Evolutionary conservation across 2,329 filamentous ascomycete genomes (phyloP).

Genomic region (Waltergamsia citrina): DNA sequence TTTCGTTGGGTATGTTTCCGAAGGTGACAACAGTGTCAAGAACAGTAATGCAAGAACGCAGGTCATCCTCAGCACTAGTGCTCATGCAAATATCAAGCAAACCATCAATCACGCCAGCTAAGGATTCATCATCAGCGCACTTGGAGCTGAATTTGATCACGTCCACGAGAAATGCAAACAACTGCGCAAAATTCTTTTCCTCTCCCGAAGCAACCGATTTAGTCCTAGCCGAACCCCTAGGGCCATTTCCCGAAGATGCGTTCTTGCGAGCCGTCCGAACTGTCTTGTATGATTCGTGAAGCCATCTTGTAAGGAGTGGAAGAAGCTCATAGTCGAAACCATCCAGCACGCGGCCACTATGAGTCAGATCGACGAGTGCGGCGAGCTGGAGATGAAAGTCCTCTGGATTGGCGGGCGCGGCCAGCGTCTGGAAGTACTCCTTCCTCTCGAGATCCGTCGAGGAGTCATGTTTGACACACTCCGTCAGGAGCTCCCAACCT

Average conservation of each 20-base stretch:
- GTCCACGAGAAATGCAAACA: conserved; percentile 58
- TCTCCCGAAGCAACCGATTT: conserved; percentile 33
- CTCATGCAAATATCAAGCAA: conserved; percentile 59
- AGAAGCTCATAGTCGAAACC: conserved; percentile 61
- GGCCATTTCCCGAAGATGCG: conserved; percentile 24
- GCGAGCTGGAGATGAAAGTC: conserved; percentile 60
- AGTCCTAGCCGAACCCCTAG: conserved; percentile 24
- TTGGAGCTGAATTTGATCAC: conserved; percentile 71
- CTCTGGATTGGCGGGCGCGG: conserved; percentile 43
- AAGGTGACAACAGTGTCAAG: conserved; percentile 65
- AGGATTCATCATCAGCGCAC: conserved; percentile 51
- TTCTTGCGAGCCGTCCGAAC: conserved; percentile 42
- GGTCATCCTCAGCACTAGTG: conserved; percentile 54
- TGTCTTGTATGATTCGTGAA: conserved; percentile 44
- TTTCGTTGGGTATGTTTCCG: conserved; percentile 54
- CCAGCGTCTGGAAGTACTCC: conserved; percentile 55
- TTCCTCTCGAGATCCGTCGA: conserved; percentile 58
- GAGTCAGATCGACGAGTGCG: conserved; percentile 51
- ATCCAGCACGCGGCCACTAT: conserved; percentile 49
- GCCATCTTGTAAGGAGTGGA: conserved; percentile 52
- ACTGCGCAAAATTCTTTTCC: conserved; percentile 50
- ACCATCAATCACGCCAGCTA: conserved; percentile 50
- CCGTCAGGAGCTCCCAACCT: conserved; percentile 57
- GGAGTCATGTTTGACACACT: conserved; percentile 52
- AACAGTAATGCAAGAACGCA: conserved; percentile 57